A percentile compares a stretch with the other conserved stretches of the same genome.
Conservation (phyloP, 768 basidiomycete species). For the Podaxis carcinomalis region DNA sequence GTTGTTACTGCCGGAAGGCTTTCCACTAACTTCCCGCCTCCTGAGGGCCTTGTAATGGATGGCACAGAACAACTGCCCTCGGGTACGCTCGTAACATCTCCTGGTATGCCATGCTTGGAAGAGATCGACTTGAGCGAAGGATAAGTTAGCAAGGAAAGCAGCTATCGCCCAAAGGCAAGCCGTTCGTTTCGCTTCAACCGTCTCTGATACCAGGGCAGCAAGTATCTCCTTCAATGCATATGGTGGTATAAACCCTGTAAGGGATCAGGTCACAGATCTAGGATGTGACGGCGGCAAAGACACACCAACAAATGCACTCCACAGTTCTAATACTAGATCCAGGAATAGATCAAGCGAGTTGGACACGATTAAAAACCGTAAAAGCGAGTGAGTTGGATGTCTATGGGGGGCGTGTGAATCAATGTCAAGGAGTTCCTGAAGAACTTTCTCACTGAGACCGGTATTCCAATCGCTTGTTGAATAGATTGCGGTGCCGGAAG, state of each 20-base stretch:
- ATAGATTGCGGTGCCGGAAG: constrained; percentile 64
- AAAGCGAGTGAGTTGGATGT: constrained; percentile 50
- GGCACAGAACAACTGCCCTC: constrained; percentile 67
- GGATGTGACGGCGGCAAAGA: constrained; percentile 7
- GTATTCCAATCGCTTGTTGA: constrained; percentile 58
- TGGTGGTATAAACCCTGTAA: constrained; percentile 58
- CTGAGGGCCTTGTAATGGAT: constrained; percentile 67
- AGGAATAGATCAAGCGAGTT: constrained; percentile 69
- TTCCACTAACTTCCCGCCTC: constrained; percentile 52
- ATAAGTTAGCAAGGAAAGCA: constrained; percentile 58
- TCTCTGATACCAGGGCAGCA: constrained; percentile 39
- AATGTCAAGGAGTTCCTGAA: neutral
- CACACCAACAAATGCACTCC: constrained; percentile 52
- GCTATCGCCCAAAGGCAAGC: constrained; percentile 60
- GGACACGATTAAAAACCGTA: constrained; percentile 58
- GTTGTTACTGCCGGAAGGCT: constrained; percentile 32
- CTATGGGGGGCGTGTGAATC: constrained; percentile 23
- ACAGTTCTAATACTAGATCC: constrained; percentile 53
- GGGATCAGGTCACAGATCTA: neutral
- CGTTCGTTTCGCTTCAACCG: constrained; percentile 33
- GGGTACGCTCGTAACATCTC: constrained; percentile 66
- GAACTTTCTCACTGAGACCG: constrained; percentile 29
- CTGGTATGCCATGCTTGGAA: constrained; percentile 65
- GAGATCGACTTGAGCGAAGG: constrained; percentile 64
- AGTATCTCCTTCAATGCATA: constrained; percentile 64